Evolutionary conservation across 768 basidiomycete genomes (phyloP), one percentile per base, ranked within the genome.

Genomic region (Hericium erinaceus): DNA sequence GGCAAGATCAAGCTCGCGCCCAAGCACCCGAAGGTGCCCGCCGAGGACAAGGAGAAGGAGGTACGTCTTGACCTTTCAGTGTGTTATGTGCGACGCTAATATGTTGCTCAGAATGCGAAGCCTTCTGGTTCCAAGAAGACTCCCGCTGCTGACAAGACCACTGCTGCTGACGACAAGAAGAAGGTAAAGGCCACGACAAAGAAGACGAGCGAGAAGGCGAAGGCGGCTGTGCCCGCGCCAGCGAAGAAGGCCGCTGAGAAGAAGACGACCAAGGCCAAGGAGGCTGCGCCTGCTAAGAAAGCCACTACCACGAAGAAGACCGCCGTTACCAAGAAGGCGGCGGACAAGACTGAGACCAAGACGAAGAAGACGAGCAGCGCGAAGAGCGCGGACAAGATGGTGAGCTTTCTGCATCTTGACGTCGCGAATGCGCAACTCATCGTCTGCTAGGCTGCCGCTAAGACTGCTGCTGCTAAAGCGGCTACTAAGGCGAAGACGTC

Each of bases 1-100:
- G 87, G 87, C 56, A 82, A 87, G 66, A 86, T 92, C 60, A 90
- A 88, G 69, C 79, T 90, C 20, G 79, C 84, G 2, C 77, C 80
- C 20, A 86, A 84, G 73, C 66, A 48, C 11, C 61, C 66, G 49
- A 80, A 76, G 64, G 61, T 73, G 15, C 55, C 60, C 0, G 66
- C 61, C 55, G 75, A 74, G 4, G 66, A 78, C n/a, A 86, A 87
- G 68, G 85, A 87, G 80, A 6, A 16, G 26, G 49, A 39, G 51
- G 46, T 20, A 39, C 9, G 52, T 53, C 26, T 54, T 56, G 49
- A 28, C 48, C 54, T 39, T 59, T 28, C 33, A 60, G 33, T n/a
- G 48, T 40, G 15, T 52, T 22, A 16, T 67, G 66, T 39, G 46
- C 38, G 50, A 33, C 16, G 15, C 24, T 51, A 8, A 51, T 15